Evolutionary conservation across 129 eudicot genomes (phyloP).

Genomic region (Deinandra increscens): DNA sequence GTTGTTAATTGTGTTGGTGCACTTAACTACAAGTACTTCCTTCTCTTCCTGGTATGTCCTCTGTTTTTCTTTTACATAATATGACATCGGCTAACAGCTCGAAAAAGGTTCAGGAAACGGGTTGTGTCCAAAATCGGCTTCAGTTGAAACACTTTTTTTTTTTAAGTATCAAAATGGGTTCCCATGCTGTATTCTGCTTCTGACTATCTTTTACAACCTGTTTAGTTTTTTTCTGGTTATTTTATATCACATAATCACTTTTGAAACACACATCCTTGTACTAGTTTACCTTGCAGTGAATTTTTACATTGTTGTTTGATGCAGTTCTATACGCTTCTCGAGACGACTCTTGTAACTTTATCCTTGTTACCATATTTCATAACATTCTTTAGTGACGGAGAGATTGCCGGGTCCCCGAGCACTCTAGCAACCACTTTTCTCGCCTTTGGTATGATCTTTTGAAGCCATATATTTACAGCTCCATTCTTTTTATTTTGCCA

Average conservation of each 20-base stretch:
- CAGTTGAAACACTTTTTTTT: not conserved
- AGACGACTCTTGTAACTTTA: slow-evolving; percentile 75
- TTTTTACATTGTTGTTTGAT: slow-evolving; percentile 23
- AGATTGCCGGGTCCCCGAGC: slow-evolving; percentile 85
- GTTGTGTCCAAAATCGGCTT: not conserved
- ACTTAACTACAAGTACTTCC: slow-evolving; percentile 90
- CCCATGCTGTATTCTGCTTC: not conserved
- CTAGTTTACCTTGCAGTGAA: not conserved
- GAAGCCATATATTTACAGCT: not conserved
- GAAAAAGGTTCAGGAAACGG: not conserved
- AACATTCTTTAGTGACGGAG: slow-evolving; percentile 84
- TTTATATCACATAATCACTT: not conserved
- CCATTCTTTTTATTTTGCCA: not conserved
- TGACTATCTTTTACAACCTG: too few species aligned
- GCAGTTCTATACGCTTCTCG: slow-evolving; percentile 95
- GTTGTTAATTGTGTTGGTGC: slow-evolving; percentile 99
- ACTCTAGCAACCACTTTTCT: slow-evolving; percentile 91
- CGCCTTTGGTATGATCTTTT: slow-evolving; percentile 64
- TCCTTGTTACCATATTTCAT: slow-evolving; percentile 80
- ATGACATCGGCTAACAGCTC: not conserved
- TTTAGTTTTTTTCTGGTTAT: not conserved
- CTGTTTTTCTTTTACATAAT: slow-evolving; percentile 2
- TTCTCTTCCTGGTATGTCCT: slow-evolving; percentile 80
- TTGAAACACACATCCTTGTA: not conserved
- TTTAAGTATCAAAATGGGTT: not conserved